A percentile compares a stretch with the other conserved stretches of the same genome.
These are phyloP conservation scores for Moelleriella libera DNA, from an alignment of 2,329 filamentous ascomycete genomes.

Conservation along the genomic window DNA sequence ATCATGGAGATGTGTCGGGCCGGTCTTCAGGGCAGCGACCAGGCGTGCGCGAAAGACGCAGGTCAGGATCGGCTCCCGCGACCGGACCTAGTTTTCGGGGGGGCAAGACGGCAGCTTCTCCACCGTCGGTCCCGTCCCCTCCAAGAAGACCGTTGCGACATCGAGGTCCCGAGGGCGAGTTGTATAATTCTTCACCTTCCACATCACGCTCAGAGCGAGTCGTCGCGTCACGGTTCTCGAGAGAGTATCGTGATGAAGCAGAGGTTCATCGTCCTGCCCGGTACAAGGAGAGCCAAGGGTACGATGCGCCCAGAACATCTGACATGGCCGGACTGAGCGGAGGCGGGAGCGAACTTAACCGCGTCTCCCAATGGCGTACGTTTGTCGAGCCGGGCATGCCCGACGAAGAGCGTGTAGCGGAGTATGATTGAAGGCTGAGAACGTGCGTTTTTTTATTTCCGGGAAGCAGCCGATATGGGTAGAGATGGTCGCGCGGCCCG, in stretches of 20 bases:
- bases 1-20: conserved; percentile 26
- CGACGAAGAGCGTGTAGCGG: conserved; percentile 13
- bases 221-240: conserved; percentile 12
- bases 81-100: conserved; percentile 16
- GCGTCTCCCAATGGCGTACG: conserved; percentile 33
- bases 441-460: no score
- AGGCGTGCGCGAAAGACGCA: conserved; percentile 21
- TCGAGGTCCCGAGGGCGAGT: conserved; percentile 24
- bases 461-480: no score
- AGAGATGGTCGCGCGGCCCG: no score
- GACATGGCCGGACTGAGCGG: conserved; percentile 32
- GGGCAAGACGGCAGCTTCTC: conserved; percentile 9
- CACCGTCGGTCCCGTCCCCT: background rate
- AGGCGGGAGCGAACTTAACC: conserved; percentile 26
- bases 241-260: conserved; percentile 18
- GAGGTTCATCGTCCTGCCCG: conserved; percentile 12
- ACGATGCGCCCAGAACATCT: conserved; percentile 21
- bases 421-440: background rate
- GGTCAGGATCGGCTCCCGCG: conserved; percentile 18
- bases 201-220: conserved; percentile 16
- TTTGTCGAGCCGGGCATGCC: conserved; percentile 30
- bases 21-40: conserved; percentile 26
- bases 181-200: conserved; percentile 17
- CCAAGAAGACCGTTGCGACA: conserved; percentile 14
- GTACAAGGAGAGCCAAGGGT: conserved; percentile 11